These are phyloP conservation scores for Sarocladium strictum DNA, from an alignment of 2,329 filamentous ascomycete species.

Conservation along the genomic window DNA sequence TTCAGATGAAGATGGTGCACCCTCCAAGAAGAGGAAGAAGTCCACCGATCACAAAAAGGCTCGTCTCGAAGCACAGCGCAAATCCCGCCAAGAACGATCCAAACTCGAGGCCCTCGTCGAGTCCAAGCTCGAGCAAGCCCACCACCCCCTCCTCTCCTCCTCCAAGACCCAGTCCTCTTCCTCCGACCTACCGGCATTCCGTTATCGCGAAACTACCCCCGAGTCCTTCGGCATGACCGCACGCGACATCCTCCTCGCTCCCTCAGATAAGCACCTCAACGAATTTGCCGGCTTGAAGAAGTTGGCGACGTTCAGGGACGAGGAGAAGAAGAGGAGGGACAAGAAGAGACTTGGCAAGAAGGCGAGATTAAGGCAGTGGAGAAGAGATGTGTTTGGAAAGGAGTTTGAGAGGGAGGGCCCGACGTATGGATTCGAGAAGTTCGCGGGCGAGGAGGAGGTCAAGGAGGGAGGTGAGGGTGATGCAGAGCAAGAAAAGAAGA, in stretches of 20 bases:
- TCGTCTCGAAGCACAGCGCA: slow-evolving; percentile 55
- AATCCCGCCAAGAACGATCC: slow-evolving; percentile 72
- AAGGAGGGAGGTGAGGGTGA: slow-evolving; percentile 21
- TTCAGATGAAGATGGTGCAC: slow-evolving; percentile 35
- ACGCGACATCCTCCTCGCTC: slow-evolving; percentile 82
- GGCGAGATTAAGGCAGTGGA: slow-evolving; percentile 82
- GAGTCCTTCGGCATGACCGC: slow-evolving; percentile 84
- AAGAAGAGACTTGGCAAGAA: slow-evolving; percentile 90
- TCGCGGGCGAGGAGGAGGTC: slow-evolving; percentile 19
- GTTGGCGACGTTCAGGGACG: slow-evolving; percentile 80
- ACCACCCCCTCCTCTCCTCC: slow-evolving; percentile 48
- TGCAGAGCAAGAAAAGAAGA: slow-evolving; percentile 26
- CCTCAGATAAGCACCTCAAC: slow-evolving; percentile 80
- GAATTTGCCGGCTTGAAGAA: slow-evolving; percentile 92
- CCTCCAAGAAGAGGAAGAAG: slow-evolving; percentile 55
- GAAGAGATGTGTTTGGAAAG: slow-evolving; percentile 55
- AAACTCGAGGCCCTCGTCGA: slow-evolving; percentile 85
- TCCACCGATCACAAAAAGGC: slow-evolving; percentile 55
- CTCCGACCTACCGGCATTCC: slow-evolving; percentile 48
- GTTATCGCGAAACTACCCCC: slow-evolving; percentile 91
- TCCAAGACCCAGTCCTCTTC: slow-evolving; percentile 33
- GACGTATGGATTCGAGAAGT: slow-evolving; percentile 48
- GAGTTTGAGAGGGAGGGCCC: slow-evolving; percentile 52
- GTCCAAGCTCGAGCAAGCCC: slow-evolving; percentile 68
- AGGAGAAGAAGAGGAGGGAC: slow-evolving; percentile 83